phyloP scores from a whole-genome alignment of 768 basidiomycete genomes.

The Lactarius sp. region DNA sequence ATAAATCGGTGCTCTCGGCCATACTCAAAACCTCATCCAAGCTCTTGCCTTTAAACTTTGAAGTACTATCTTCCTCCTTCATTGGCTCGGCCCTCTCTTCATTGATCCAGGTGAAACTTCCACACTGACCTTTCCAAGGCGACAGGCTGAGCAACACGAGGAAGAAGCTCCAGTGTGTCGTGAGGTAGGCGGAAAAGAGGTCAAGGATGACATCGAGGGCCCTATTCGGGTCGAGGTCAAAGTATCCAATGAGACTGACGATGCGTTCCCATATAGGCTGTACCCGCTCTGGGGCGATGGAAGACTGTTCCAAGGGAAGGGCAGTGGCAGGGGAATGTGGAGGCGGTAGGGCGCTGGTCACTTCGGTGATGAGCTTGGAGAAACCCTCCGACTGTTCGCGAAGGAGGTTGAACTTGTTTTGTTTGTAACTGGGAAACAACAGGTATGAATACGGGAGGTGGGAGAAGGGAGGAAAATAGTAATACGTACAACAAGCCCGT shows the following conservation, averaged over 20 bases:
- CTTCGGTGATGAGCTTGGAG: constrained; percentile 83
- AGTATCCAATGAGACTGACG: constrained; percentile 88
- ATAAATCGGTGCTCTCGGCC: constrained; percentile 39
- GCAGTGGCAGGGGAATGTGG: constrained; percentile 67
- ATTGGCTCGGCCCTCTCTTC: constrained; percentile 12
- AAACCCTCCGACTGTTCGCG: constrained; percentile 98
- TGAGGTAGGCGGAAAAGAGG: constrained; percentile 75
- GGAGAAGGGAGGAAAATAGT: neutral
- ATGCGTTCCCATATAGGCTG: constrained; percentile 76
- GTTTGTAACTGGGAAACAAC: constrained; percentile 68
- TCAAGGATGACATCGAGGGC: constrained; percentile 93
- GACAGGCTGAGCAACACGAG: constrained; percentile 80
- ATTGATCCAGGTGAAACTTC: constrained; percentile 16
- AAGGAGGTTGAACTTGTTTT: constrained; percentile 96
- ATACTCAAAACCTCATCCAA: constrained; percentile 62
- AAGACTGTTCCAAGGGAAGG: constrained; percentile 53
- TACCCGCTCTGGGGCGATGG: constrained; percentile 58
- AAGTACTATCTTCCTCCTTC: constrained; percentile 20
- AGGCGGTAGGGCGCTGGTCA: constrained; percentile 71
- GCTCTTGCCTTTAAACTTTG: constrained; percentile 49
- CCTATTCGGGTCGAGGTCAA: constrained; percentile 93
- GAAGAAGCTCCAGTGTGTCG: constrained; percentile 86
- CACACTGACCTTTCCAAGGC: constrained; percentile 53
- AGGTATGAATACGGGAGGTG: constrained; percentile 1
- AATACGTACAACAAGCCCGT: constrained; percentile 74